Percentiles rank a stretch among this genome's conserved stretches.
These are phyloP conservation scores for Basipetospora chlamydospora DNA, from an alignment of 2,329 filamentous ascomycete genomes.

Conservation along the genomic window DNA sequence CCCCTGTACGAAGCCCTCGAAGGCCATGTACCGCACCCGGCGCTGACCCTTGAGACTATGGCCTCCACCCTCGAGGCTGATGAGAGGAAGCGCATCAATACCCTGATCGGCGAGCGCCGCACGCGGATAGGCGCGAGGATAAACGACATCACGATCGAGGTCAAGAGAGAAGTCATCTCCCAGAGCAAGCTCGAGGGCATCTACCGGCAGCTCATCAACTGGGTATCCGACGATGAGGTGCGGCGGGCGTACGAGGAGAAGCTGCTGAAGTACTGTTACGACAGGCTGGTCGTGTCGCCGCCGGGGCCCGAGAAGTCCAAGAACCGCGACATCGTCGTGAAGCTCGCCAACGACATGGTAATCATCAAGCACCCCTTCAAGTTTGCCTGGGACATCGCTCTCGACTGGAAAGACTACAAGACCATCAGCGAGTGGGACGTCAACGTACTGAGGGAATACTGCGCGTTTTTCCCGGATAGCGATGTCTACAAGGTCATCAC, in stretches of 20 bases:
- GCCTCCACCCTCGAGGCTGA: constrained; percentile 73
- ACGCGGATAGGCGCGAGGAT: constrained; percentile 76
- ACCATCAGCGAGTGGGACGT: constrained; percentile 64
- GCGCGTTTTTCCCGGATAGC: constrained; percentile 67
- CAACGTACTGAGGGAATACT: constrained; percentile 65
- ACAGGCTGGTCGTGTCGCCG: constrained; percentile 57
- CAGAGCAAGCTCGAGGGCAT: constrained; percentile 65
- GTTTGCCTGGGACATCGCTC: constrained; percentile 76
- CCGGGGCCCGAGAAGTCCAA: constrained; percentile 47
- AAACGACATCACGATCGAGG: constrained; percentile 70
- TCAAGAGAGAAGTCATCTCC: constrained; percentile 69
- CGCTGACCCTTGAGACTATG: constrained; percentile 66
- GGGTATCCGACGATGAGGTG: constrained; percentile 74
- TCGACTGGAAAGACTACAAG: constrained; percentile 78
- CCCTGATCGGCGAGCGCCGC: constrained; percentile 73
- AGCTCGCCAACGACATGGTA: constrained; percentile 81
- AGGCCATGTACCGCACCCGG: constrained; percentile 67
- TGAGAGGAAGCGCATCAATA: constrained; percentile 81
- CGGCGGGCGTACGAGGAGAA: constrained; percentile 83
- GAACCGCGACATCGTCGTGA: constrained; percentile 59
- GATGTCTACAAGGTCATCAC: constrained; percentile 71
- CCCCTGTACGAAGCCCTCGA: constrained; percentile 72
- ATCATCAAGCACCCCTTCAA: constrained; percentile 85
- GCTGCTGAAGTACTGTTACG: constrained; percentile 65
- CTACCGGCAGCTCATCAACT: constrained; percentile 76